Conservation (phyloP, 75 land plant species). For the Gnetum montanum region DNA sequence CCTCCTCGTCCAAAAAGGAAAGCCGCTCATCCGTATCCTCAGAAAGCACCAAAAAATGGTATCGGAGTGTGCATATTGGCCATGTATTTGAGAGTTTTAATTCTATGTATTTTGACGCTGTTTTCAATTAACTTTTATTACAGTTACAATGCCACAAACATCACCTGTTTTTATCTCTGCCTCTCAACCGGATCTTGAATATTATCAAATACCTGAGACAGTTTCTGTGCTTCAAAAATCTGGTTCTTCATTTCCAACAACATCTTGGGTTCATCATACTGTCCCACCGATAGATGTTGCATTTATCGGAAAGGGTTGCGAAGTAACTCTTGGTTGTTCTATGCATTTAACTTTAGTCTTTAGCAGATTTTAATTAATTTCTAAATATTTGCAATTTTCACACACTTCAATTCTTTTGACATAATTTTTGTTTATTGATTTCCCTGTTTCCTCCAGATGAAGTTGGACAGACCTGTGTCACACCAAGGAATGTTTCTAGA, state of each 20-base stretch:
- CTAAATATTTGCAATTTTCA: not conserved
- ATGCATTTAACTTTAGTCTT: not conserved
- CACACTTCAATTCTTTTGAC: not conserved
- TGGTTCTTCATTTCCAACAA: slow-evolving; percentile 15
- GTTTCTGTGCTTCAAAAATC: slow-evolving; percentile 28
- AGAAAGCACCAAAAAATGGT: slow-evolving; percentile 81
- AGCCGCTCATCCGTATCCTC: slow-evolving; percentile 95
- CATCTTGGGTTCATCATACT: slow-evolving; percentile 25
- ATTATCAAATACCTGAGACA: slow-evolving; percentile 24
- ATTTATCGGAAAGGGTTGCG: slow-evolving; percentile 23
- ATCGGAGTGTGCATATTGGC: not conserved
- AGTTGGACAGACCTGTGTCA: slow-evolving; percentile 11
- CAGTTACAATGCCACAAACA: slow-evolving; percentile 25
- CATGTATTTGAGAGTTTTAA: not conserved
- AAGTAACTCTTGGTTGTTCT: not conserved
- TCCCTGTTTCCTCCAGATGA: slow-evolving; percentile 9
- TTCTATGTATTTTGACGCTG: slow-evolving; percentile 1
- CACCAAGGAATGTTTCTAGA: slow-evolving; percentile 13
- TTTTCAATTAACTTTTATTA: not conserved
- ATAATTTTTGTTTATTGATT: not conserved
- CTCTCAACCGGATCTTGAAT: slow-evolving; percentile 19
- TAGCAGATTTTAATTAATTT: not conserved
- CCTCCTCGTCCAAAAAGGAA: slow-evolving; percentile 96
- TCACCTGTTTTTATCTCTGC: slow-evolving; percentile 17
- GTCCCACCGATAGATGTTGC: slow-evolving; percentile 11